These are phyloP conservation scores for Isoetes taiwanensis DNA, from an alignment of 75 land plant genomes.

Conservation along the genomic window DNA sequence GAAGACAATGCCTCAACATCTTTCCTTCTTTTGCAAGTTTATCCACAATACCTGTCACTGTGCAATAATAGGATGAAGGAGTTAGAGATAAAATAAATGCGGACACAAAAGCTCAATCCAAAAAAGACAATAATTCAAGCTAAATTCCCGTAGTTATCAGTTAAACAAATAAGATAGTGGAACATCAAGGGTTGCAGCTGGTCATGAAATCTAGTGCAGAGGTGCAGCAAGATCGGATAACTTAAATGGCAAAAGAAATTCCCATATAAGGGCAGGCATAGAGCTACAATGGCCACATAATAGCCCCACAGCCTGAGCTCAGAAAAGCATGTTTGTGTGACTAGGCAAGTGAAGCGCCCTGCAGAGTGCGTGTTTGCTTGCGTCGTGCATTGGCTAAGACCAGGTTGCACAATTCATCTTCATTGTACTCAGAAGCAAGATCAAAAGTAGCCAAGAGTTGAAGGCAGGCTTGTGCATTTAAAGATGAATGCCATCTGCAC, in stretches of 20 bases:
- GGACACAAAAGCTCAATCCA: neutral
- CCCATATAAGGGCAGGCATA: neutral
- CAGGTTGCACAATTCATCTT: neutral
- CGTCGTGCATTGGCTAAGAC: neutral
- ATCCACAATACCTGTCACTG: conserved; percentile 1
- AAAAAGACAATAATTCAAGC: neutral
- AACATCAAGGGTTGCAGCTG: neutral
- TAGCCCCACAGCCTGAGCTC: neutral
- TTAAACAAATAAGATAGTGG: too few relatives aligned
- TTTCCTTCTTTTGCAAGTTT: neutral
- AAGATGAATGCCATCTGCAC: neutral
- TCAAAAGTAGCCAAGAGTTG: conserved; percentile 1
- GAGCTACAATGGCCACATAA: neutral
- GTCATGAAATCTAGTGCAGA: too few relatives aligned
- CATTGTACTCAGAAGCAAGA: conserved; percentile 3
- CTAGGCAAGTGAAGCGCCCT: neutral
- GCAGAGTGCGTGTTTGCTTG: conserved; percentile 1
- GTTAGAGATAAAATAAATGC: neutral
- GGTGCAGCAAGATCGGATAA: too few relatives aligned
- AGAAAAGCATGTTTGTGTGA: too few relatives aligned
- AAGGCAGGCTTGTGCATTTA: conserved; percentile 1
- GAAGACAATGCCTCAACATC: neutral
- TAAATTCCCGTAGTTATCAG: too few relatives aligned
- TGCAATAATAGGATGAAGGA: neutral
- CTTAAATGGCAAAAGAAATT: too few relatives aligned